Percentiles rank a stretch among this genome's conserved stretches.
Evolutionary conservation across 2,329 filamentous ascomycete genomes (phyloP).

Genomic region (Amylocarpus encephaloides): DNA sequence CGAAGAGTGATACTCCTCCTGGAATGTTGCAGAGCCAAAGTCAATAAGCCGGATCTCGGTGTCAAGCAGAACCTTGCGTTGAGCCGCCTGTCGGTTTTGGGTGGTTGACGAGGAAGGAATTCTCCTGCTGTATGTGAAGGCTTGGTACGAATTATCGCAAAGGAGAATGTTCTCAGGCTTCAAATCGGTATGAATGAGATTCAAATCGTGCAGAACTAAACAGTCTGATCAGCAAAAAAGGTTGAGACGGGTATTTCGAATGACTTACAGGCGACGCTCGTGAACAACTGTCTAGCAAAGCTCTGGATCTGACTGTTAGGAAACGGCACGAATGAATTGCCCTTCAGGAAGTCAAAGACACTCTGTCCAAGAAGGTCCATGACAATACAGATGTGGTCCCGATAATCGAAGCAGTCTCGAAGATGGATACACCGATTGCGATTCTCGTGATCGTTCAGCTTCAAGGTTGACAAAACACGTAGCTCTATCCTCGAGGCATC

Average conservation of each 20-base stretch:
- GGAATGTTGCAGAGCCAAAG: slow-evolving; percentile 66
- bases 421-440: slow-evolving; percentile 95
- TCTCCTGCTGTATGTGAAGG: slow-evolving; percentile 63
- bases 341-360: slow-evolving; percentile 96
- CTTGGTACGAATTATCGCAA: slow-evolving; percentile 59
- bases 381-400: slow-evolving; percentile 88
- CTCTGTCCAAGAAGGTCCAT: slow-evolving; percentile 81
- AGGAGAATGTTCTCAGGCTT: slow-evolving; percentile 67
- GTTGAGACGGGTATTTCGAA: neutral
- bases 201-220: slow-evolving; percentile 87
- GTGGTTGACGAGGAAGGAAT: slow-evolving; percentile 62
- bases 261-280: slow-evolving; percentile 90
- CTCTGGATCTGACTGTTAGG: slow-evolving; percentile 97
- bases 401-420: slow-evolving; percentile 93
- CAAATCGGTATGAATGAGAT: slow-evolving; percentile 86
- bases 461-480: slow-evolving; percentile 82
- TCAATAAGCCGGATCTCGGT: slow-evolving; percentile 66
- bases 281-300: slow-evolving; percentile 91
- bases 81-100: slow-evolving; percentile 53
- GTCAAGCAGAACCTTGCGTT: slow-evolving; percentile 58
- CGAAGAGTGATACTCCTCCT: slow-evolving; percentile 67
- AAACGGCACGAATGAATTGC: slow-evolving; percentile 91
- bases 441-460: slow-evolving; percentile 86
- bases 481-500: slow-evolving; percentile 94
- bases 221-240: slow-evolving; percentile 25